Conservation (phyloP, 768 basidiomycete species). For the Pulveroboletus sp. region DNA sequence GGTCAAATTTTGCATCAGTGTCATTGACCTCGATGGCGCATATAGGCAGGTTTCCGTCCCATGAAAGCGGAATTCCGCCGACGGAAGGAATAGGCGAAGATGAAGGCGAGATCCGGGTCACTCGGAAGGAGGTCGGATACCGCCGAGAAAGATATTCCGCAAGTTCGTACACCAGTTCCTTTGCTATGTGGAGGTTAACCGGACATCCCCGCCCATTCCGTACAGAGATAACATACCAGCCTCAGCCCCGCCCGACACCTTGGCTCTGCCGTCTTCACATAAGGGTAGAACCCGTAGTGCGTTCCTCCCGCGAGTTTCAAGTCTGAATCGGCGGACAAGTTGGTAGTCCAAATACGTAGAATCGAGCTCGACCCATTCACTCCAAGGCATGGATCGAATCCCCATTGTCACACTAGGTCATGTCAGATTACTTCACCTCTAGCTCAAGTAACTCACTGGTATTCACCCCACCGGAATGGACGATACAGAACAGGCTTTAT, state of each 20-base stretch:
- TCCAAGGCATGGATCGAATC: slow-evolving; percentile 63
- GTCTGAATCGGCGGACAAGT: slow-evolving; percentile 52
- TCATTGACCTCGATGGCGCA: slow-evolving; percentile 51
- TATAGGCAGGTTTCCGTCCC: slow-evolving; percentile 48
- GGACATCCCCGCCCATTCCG: not conserved
- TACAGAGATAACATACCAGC: slow-evolving; percentile 22
- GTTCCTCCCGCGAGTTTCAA: slow-evolving; percentile 47
- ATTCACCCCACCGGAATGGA: slow-evolving; percentile 61
- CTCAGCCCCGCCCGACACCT: slow-evolving; percentile 27
- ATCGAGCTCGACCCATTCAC: slow-evolving; percentile 75
- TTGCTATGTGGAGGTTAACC: slow-evolving; percentile 38
- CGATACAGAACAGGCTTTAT: slow-evolving; percentile 60
- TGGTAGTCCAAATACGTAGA: slow-evolving; percentile 53
- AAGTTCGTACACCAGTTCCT: slow-evolving; percentile 67
- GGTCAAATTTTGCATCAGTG: slow-evolving; percentile 45
- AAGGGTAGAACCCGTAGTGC: slow-evolving; percentile 45
- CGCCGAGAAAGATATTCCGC: slow-evolving; percentile 63
- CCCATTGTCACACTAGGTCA: slow-evolving; percentile 62
- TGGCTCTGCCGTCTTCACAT: slow-evolving; percentile 38
- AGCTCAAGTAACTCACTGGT: slow-evolving; percentile 46
- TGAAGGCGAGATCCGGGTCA: slow-evolving; percentile 36
- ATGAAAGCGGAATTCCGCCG: slow-evolving; percentile 30
- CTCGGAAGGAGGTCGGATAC: slow-evolving; percentile 56
- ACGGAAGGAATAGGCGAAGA: slow-evolving; percentile 13
- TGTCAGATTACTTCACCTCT: slow-evolving; percentile 3